Percentiles rank a stretch among this genome's conserved stretches.
phyloP scores from a whole-genome alignment of 345 rosid species.

The Boechera divaricarpa region DNA sequence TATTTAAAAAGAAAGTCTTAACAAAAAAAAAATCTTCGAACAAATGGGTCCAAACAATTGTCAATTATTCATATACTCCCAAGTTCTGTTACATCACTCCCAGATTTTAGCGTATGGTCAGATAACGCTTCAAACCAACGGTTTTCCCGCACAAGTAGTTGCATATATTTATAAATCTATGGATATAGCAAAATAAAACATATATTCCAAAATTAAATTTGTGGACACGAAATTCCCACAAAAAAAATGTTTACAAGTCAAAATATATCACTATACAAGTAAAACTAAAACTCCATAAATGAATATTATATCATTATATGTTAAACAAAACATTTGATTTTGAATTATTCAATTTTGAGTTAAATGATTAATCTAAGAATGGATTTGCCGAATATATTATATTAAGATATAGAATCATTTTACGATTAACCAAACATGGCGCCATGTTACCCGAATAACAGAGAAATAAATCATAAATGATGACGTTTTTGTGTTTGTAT shows the following conservation, averaged over 20 bases:
- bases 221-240: slow-evolving; percentile 36
- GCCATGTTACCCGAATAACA: not conserved
- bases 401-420: not conserved
- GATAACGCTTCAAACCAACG: slow-evolving; percentile 35
- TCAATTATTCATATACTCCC: slow-evolving; percentile 33
- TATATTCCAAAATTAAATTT: slow-evolving; percentile 7
- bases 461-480: not conserved
- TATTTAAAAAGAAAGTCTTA: not conserved
- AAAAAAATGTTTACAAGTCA: not conserved
- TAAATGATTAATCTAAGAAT: not conserved
- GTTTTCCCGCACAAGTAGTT: slow-evolving; percentile 29
- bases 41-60: slow-evolving; percentile 36
- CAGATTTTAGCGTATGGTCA: slow-evolving; percentile 30
- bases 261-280: not conserved
- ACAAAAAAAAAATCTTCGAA: not conserved
- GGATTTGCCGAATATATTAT: not conserved
- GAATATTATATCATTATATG: too few relatives aligned
- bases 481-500: not conserved
- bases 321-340: not conserved
- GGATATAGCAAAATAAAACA: slow-evolving; percentile 30
- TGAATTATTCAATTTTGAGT: not conserved
- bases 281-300: not conserved
- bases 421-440: not conserved
- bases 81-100: slow-evolving; percentile 26
- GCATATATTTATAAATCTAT: not conserved